A percentile compares a stretch with the other conserved stretches of the same genome.
phyloP scores from a whole-genome alignment of 768 basidiomycete genomes.

The Trichaptum fuscoviolaceum region DNA sequence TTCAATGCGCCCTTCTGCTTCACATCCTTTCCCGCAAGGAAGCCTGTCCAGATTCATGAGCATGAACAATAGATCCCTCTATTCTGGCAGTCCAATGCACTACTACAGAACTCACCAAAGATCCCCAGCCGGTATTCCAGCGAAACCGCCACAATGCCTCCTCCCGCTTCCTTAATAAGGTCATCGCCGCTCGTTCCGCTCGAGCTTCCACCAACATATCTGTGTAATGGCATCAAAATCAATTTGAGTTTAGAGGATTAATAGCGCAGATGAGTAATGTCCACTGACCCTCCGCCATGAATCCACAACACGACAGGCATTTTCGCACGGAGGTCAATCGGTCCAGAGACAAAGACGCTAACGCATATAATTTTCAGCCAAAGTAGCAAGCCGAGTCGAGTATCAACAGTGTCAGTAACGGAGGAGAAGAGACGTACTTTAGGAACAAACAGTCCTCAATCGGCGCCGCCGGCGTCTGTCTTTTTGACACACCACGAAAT shows the following conservation, averaged over 20 bases:
- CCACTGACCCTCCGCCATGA: slow-evolving; percentile 6
- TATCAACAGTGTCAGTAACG: too few relatives aligned
- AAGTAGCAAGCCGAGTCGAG: background rate
- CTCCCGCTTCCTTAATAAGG: slow-evolving; percentile 5
- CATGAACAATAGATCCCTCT: background rate
- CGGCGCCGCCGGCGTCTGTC: background rate
- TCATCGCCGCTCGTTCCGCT: background rate
- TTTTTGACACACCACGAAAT: background rate
- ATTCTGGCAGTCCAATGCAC: too few relatives aligned
- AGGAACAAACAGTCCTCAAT: slow-evolving; percentile 15
- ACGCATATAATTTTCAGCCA: background rate
- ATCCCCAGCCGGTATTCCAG: slow-evolving; percentile 4
- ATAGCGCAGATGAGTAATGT: background rate
- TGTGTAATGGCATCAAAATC: slow-evolving; percentile 9
- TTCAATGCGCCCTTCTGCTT: slow-evolving; percentile 40
- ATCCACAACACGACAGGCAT: slow-evolving; percentile 5
- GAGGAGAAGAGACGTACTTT: background rate
- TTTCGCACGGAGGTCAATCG: background rate
- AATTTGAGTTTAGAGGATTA: background rate
- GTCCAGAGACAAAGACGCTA: slow-evolving; percentile 4
- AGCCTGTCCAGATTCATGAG: slow-evolving; percentile 24
- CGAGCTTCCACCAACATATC: background rate
- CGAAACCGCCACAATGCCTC: slow-evolving; percentile 2
- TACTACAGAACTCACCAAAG: slow-evolving; percentile 5
- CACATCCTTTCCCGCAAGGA: slow-evolving; percentile 38